Evolutionary conservation across 2,329 filamentous ascomycete species (phyloP), one percentile per base, ranked within the genome.

Genomic region (Aspergillus fumigatus): DNA sequence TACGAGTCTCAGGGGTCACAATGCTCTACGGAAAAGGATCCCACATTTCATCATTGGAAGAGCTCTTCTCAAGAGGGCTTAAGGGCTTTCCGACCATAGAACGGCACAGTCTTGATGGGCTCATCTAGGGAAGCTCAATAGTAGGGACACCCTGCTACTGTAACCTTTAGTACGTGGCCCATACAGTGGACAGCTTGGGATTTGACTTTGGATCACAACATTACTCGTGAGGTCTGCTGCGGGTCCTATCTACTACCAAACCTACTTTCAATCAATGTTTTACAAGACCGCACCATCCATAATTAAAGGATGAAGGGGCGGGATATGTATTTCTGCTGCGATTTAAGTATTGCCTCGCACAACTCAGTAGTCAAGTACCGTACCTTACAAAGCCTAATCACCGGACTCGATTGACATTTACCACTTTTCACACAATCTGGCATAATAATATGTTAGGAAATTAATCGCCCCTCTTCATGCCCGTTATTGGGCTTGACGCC

Each of bases 1-100:
- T 35, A 17, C 32, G 27, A 35, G 11, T 4, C 32, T 14, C 14
- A 17, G 14, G 32, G 32, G 32, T 17, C 6, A 38, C 14, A 38
- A 38, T 7, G 32, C 17, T 14, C 32, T 17, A 38, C 56, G 56
- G 59, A 59, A 57, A 54, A 56, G 54, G 58, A 27, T 55, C 56
- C 59, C 60, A 53, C 49, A 45, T 54, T 51, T 55, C 49, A 60
- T 59, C 38, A 50, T 25, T 23, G 25, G 45, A 17, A 38, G 32
- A 38, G 32, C 17, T 5, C 14, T 38, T 38, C 5, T 3, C 32
- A 25, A 21, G 41, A 49, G 3, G 25, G 14, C 14, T 14, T 6
- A 35, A 17, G 32, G 14, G 3, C 10, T 11, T 6, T 35, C 11
- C 32, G 5, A 14, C 52, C 38, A 49, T 38, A 38, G 7, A 17